A percentile compares a stretch with the other conserved stretches of the same genome.
These are phyloP conservation scores for Aurantiochytrium sp. DNA, from an alignment of 108 stramenopile genomes.

Conservation along the genomic window DNA sequence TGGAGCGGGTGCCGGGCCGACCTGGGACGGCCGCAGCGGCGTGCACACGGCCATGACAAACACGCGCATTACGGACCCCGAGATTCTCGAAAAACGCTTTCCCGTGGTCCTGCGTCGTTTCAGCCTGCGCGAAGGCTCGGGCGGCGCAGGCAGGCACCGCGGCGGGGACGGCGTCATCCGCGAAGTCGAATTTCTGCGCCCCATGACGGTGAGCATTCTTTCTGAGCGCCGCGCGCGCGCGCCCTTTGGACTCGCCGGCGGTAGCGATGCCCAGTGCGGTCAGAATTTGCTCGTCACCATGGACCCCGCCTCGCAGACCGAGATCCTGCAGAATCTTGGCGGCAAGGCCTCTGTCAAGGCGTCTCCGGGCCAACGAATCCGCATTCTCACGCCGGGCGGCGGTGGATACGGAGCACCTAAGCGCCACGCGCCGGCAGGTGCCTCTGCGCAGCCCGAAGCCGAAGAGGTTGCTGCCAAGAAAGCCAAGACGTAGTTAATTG, in stretches of 20 bases:
- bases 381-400: constrained; percentile 83
- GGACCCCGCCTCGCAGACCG: neutral
- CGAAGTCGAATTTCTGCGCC: constrained; percentile 85
- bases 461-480: neutral
- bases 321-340: neutral
- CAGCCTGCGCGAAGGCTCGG: constrained; percentile 77
- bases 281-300: constrained; percentile 71
- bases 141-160: constrained; percentile 75
- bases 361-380: constrained; percentile 41
- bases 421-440: neutral
- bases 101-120: constrained; percentile 86
- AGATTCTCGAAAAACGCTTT: constrained; percentile 90
- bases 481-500: neutral
- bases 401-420: constrained; percentile 68
- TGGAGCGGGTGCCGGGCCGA: constrained; percentile 93
- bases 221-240: constrained; percentile 82
- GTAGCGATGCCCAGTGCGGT: constrained; percentile 74
- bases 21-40: constrained; percentile 87
- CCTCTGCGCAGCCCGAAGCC: neutral
- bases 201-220: constrained; percentile 84
- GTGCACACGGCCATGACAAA: constrained; percentile 99
- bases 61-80: constrained; percentile 97
- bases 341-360: neutral
- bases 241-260: constrained; percentile 91
- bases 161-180: constrained; percentile 94